Evolutionary conservation across 2,329 filamentous ascomycete species (phyloP).

Genomic region (Phyllosticta citribraziliensis): DNA sequence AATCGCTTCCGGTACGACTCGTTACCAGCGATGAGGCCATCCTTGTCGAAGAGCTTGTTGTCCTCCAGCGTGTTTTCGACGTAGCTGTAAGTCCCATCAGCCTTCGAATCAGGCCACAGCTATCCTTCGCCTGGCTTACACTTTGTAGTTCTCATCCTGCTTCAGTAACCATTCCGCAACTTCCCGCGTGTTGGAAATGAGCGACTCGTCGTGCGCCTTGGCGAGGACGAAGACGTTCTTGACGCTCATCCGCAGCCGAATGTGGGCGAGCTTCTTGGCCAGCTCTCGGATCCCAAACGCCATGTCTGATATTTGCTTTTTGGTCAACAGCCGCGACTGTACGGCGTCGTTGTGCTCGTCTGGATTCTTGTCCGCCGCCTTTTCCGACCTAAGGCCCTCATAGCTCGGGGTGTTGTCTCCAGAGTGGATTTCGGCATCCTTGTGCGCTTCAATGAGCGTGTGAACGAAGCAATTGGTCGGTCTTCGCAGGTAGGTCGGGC

Average conservation of each 20-base stretch:
- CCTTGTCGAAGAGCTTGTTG: conserved; percentile 63
- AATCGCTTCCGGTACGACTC: conserved; percentile 49
- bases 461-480: conserved; percentile 54
- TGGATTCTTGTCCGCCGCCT: conserved; percentile 34
- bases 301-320: conserved; percentile 94
- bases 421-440: conserved; percentile 19
- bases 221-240: conserved; percentile 78
- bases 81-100: conserved; percentile 32
- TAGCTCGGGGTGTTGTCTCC: conserved; percentile 17
- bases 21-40: conserved; percentile 57
- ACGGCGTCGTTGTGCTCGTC: conserved; percentile 28
- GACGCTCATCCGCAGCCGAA: conserved; percentile 73
- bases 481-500: conserved; percentile 25
- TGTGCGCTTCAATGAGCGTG: conserved; percentile 42
- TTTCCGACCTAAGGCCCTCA: conserved; percentile 25
- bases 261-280: conserved; percentile 72
- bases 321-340: conserved; percentile 72
- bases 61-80: conserved; percentile 67
- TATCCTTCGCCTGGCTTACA: conserved; percentile 41
- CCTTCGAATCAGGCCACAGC: background rate
- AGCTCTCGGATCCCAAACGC: conserved; percentile 89
- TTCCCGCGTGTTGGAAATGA: conserved; percentile 69
- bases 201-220: conserved; percentile 76
- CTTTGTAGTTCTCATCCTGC: conserved; percentile 60
- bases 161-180: conserved; percentile 72